Conservation (phyloP, 2,329 filamentous ascomycete species). For the Erysiphe neolycopersici region DNA sequence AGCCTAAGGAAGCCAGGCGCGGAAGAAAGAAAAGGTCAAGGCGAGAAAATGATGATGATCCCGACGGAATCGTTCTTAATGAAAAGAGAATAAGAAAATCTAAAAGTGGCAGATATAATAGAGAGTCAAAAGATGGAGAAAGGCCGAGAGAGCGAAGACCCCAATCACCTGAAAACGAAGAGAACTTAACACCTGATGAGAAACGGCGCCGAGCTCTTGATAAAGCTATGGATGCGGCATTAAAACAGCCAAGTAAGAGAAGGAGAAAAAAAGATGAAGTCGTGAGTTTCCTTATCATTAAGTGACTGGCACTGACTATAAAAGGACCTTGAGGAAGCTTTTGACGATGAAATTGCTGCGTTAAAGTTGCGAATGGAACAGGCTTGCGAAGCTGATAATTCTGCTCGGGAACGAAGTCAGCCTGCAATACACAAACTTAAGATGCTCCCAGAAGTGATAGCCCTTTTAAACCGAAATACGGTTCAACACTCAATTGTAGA, state of each 20-base stretch:
- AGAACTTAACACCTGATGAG: slow-evolving; percentile 60
- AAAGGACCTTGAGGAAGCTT: slow-evolving; percentile 68
- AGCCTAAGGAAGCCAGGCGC: slow-evolving; percentile 36
- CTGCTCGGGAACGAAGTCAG: slow-evolving; percentile 49
- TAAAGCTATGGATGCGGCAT: slow-evolving; percentile 60
- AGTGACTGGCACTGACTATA: slow-evolving; percentile 5
- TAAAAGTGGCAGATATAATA: slow-evolving; percentile 18
- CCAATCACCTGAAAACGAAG: slow-evolving; percentile 43
- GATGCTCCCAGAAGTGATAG: slow-evolving; percentile 72
- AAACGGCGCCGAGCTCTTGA: slow-evolving; percentile 62
- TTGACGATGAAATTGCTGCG: slow-evolving; percentile 68
- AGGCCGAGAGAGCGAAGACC: slow-evolving; percentile 18
- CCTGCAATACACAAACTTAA: slow-evolving; percentile 83
- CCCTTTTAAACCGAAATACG: slow-evolving; percentile 69
- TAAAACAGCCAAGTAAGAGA: slow-evolving; percentile 49
- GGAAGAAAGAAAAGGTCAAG: slow-evolving; percentile 42
- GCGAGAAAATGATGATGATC: slow-evolving; percentile 19
- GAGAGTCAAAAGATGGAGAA: slow-evolving; percentile 12
- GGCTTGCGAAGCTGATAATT: slow-evolving; percentile 66
- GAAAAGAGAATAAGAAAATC: slow-evolving; percentile 22
- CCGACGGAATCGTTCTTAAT: slow-evolving; percentile 24
- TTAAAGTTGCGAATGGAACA: slow-evolving; percentile 77
- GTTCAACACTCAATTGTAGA: slow-evolving; percentile 67
- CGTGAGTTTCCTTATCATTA: slow-evolving; percentile 22
- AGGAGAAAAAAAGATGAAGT: slow-evolving; percentile 63